These are phyloP conservation scores for Ogataea salicorniae DNA, from an alignment of 805 yeast species.

Conservation along the genomic window DNA sequence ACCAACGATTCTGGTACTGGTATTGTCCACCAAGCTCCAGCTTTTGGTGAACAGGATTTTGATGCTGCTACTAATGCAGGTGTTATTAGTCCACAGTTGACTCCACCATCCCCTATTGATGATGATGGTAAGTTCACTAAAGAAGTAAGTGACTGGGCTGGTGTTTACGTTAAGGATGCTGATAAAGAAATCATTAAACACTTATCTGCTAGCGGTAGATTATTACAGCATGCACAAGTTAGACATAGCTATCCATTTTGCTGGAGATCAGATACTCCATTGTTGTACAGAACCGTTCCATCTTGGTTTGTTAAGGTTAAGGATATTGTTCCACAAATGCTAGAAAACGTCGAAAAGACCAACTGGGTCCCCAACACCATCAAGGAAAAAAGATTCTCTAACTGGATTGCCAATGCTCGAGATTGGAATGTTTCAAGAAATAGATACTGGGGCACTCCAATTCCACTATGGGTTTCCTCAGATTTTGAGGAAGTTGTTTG, in stretches of 20 bases:
- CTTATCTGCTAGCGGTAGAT: slow-evolving; percentile 69
- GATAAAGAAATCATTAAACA: slow-evolving; percentile 85
- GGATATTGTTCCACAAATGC: slow-evolving; percentile 84
- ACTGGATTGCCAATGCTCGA: slow-evolving; percentile 98
- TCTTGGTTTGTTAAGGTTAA: slow-evolving; percentile 96
- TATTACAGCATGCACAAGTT: slow-evolving; percentile 75
- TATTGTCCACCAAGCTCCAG: slow-evolving; percentile 97
- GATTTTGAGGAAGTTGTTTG: slow-evolving; percentile 91
- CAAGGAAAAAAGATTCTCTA: slow-evolving; percentile 92
- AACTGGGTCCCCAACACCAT: slow-evolving; percentile 92
- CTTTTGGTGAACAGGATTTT: slow-evolving; percentile 99
- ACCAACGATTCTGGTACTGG: slow-evolving; percentile 97
- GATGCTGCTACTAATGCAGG: slow-evolving; percentile 73
- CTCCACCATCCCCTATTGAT: slow-evolving; percentile 93
- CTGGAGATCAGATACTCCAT: slow-evolving; percentile 99
- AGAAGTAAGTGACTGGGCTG: slow-evolving; percentile 70
- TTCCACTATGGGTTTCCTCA: slow-evolving; percentile 95
- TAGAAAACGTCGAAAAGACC: slow-evolving; percentile 77
- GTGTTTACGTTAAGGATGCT: slow-evolving; percentile 91
- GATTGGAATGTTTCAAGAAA: slow-evolving; percentile 99
- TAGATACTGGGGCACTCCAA: slow-evolving; percentile 99
- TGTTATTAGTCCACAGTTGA: slow-evolving; percentile 58
- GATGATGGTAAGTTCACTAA: slow-evolving; percentile 81
- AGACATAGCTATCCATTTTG: slow-evolving; percentile 98
- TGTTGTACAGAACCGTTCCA: slow-evolving; percentile 93